Evolutionary conservation across 331 rosid species (phyloP).

Genomic region (Stylosanthes scabra): DNA sequence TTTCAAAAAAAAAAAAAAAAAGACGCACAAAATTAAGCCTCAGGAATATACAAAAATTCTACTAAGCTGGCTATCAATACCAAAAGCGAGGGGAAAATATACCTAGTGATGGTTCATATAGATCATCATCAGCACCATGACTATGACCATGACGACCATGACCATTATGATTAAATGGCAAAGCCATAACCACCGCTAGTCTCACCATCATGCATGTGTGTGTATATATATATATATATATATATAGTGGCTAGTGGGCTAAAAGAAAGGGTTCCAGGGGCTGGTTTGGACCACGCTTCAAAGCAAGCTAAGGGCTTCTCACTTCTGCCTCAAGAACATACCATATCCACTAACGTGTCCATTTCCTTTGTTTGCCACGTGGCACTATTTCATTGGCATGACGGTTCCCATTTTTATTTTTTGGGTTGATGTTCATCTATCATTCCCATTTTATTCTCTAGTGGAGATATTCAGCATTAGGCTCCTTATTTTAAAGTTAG

Average conservation of each 20-base stretch:
- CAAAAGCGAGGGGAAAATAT: not conserved
- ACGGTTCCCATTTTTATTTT: not conserved
- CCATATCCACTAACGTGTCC: slow-evolving; percentile 24
- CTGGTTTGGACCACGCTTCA: slow-evolving; percentile 54
- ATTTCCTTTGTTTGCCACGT: not conserved
- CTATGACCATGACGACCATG: slow-evolving; percentile 5
- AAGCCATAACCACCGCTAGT: slow-evolving; percentile 50
- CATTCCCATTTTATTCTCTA: not conserved
- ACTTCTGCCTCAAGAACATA: slow-evolving; percentile 19
- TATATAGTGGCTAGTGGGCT: not conserved
- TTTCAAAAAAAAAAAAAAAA: too few relatives aligned
- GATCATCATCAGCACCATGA: not conserved
- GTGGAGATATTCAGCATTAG: not conserved
- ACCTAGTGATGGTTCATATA: slow-evolving; percentile 29
- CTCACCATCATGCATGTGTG: slow-evolving; percentile 43
- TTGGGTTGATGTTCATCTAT: too few relatives aligned
- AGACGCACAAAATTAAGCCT: slow-evolving; percentile 23
- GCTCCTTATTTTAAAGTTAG: too few relatives aligned
- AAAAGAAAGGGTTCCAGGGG: slow-evolving; percentile 24
- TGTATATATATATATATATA: not conserved
- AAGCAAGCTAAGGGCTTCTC: slow-evolving; percentile 5
- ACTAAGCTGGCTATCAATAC: slow-evolving; percentile 57
- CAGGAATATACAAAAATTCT: slow-evolving; percentile 54
- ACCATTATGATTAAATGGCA: slow-evolving; percentile 27
- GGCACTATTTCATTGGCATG: slow-evolving; percentile 28